A percentile compares a stretch with the other conserved stretches of the same genome.
These are phyloP conservation scores for Amanita rubescens DNA, from an alignment of 768 basidiomycete genomes.

Conservation along the genomic window DNA sequence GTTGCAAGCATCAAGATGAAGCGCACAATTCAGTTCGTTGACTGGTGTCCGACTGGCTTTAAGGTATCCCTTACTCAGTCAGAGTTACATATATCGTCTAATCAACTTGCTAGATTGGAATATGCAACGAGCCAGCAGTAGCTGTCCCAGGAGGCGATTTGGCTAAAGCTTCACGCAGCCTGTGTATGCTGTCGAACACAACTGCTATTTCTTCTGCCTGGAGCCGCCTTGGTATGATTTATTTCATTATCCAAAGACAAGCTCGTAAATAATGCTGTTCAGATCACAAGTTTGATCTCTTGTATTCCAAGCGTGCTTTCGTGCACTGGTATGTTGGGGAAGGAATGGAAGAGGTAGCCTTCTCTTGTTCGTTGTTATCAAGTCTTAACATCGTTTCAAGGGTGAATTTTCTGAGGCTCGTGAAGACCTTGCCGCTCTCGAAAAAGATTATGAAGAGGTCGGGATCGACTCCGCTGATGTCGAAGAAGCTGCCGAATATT, in stretches of 20 bases:
- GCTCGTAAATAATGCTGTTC: neutral
- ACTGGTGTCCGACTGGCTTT: constrained; percentile 98
- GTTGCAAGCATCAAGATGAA: constrained; percentile 95
- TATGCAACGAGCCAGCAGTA: constrained; percentile 95
- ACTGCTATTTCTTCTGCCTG: constrained; percentile 93
- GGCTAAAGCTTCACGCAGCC: constrained; percentile 86
- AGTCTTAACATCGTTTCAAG: constrained; percentile 19
- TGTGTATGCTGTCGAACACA: constrained; percentile 97
- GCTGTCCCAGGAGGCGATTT: constrained; percentile 91
- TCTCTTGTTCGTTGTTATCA: neutral
- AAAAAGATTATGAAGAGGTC: constrained; percentile 93
- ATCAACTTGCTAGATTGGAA: constrained; percentile 51
- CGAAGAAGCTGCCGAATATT: constrained; percentile 50
- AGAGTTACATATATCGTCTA: neutral
- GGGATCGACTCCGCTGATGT: constrained; percentile 44
- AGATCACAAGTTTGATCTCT: constrained; percentile 97
- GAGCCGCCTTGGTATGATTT: constrained; percentile 49
- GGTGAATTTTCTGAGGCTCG: constrained; percentile 99
- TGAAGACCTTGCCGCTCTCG: constrained; percentile 99
- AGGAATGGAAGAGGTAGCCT: constrained; percentile 89
- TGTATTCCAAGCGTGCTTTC: constrained; percentile 94
- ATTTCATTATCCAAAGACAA: neutral
- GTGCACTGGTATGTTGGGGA: constrained; percentile 97
- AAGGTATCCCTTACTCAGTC: constrained; percentile 31
- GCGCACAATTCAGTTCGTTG: constrained; percentile 96